Evolutionary conservation across 1,284 basidiomycete species (phyloP), one percentile per base, ranked within the genome.

Genomic region (Volvariella surrecta): DNA sequence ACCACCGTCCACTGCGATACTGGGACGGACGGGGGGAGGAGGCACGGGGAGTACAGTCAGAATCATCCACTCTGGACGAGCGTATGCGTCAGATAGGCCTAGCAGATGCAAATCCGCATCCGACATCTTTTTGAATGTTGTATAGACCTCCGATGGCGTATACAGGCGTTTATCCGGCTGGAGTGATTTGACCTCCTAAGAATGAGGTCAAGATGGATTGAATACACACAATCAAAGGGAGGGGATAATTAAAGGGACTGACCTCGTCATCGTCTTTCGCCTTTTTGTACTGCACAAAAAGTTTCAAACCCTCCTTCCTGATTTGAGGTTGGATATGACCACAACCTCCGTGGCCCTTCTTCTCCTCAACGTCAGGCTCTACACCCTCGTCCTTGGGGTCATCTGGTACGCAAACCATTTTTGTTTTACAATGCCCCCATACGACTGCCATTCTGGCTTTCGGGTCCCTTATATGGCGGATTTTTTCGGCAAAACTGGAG

Each of bases 11-110:
- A 95, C 88, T 16, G 93, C 86, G 46, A 99, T 97, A 63, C 92
- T 96, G 0, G 96, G 96, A 39, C 96, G 89, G 41, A 99, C 96
- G 9, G 96, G 93, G 9, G 96, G 95, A 0, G 96, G 96, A 1
- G 96, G 96, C 0, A 99, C 95, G 30, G 96, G 96, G 57, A 99
- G 76, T 21, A 98, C 93, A 0, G 96, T 98, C 42, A 99, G 68
- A 54, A 99, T 94, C 96, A 99, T 99, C 96, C 96, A 99, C 58
- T 98, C 93, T 2, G 96, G 96, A 35, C 94, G 80, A 10, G 96
- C 96, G 59, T 95, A 98, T 58, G 93, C 90, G 44, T 92, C 90
- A 19, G 91, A 95, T 6, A 99, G 77, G 32, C 96, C 96, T 51
- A 99, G 81, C 13, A 94, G 73, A 52, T 84, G 75, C n/a, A 99